These are phyloP conservation scores for Argentina anserina DNA, from an alignment of 306 rosid species.

Conservation along the genomic window DNA sequence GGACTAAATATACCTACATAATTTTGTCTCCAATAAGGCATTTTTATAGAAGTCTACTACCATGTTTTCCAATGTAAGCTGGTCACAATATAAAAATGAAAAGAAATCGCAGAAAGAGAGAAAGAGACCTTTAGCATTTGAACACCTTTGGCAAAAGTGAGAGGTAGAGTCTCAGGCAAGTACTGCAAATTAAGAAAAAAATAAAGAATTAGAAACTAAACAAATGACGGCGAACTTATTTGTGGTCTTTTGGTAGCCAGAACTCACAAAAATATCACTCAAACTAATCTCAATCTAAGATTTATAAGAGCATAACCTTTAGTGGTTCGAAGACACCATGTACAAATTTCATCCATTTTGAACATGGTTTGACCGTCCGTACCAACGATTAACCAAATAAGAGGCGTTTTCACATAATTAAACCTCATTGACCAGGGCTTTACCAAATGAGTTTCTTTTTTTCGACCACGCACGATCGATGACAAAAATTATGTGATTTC, in stretches of 20 bases:
- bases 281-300: neutral
- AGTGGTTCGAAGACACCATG: constrained; percentile 92
- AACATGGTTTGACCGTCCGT: too few species aligned
- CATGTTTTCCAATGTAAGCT: neutral
- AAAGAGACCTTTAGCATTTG: constrained; percentile 82
- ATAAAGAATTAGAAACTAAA: constrained; percentile 26
- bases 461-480: too few species aligned
- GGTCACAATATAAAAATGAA: too few species aligned
- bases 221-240: neutral
- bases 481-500: too few species aligned
- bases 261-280: neutral
- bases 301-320: constrained; percentile 46
- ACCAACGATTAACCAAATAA: too few species aligned
- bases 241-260: neutral
- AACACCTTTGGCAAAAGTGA: constrained; percentile 87
- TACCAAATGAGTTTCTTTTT: too few species aligned
- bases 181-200: constrained; percentile 54
- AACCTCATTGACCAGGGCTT: too few species aligned
- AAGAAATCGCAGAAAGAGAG: too few species aligned
- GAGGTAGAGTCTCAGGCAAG: constrained; percentile 65
- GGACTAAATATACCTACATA: neutral
- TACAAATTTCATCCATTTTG: too few species aligned
- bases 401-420: too few species aligned
- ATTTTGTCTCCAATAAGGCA: neutral
- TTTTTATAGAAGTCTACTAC: too few species aligned